Evolutionary conservation across 1,284 basidiomycete species (phyloP), one percentile per base, ranked within the genome.

Genomic region (Pseudozyma tsukubaensis): DNA sequence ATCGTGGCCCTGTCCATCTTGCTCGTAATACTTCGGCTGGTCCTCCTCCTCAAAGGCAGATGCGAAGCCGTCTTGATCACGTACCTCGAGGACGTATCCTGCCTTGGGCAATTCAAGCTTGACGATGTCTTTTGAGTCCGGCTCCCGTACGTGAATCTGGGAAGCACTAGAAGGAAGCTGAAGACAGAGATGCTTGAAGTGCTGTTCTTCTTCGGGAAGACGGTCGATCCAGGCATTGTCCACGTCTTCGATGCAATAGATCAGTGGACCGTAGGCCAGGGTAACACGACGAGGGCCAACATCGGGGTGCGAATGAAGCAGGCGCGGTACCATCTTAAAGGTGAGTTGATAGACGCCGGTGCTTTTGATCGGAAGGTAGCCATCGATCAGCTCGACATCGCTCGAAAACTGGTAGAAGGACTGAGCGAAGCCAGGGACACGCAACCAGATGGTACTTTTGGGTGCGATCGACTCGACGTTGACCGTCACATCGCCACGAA

Each of bases 171-270:
- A 24, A 19, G 35, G 2, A 39, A 21, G 7, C 29, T 56, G 32
- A 5, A 68, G 10, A 32, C 59, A 58, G 48, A 69, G 50, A 48
- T 63, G 55, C 43, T 63, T 69, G 60, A 63, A 63, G 40, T 69
- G 66, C n/a, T 60, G 54, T n/a, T 61, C 59, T 16, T 35, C 32
- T 32, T 64, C 61, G 19, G 61, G 61, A 14, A 64, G 61, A 42
- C 61, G 47, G 19, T 55, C 35, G 32, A 63, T 35, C 66, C 66
- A 69, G 1, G 51, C 42, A 44, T 69, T 69, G 56, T 69, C 66
- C 9, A 59, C 36, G 29, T 69, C 66, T 34, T 69, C 66, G 29
- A 69, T 49, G 51, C 66, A 69, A 37, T 69, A 69, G 51, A 69
- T 57, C 29, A 69, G 43, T 6, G 66, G 66, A 3, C 59, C 59